These are phyloP conservation scores for Lyophyllum atratum DNA, from an alignment of 768 basidiomycete genomes.

Conservation along the genomic window DNA sequence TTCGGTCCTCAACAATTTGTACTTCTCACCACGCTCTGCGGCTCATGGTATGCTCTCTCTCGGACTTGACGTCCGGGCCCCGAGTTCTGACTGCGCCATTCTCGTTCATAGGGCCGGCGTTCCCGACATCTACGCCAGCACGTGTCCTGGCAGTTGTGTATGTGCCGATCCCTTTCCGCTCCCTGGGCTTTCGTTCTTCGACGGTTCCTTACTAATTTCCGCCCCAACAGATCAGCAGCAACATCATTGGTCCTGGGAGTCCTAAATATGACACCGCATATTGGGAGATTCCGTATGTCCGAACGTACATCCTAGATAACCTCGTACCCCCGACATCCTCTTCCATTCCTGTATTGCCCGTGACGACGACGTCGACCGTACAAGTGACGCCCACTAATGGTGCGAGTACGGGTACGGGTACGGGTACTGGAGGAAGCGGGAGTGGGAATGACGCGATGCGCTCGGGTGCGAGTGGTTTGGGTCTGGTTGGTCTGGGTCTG, in stretches of 20 bases:
- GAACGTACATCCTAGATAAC: constrained; percentile 49
- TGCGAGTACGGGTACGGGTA: not conserved
- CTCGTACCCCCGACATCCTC: not conserved
- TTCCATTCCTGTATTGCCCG: not conserved
- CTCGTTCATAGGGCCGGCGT: constrained; percentile 40
- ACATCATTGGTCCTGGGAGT: constrained; percentile 47
- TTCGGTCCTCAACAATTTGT: constrained; percentile 69
- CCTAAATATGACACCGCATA: constrained; percentile 51
- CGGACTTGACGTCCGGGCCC: not conserved
- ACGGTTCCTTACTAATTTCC: too few relatives aligned
- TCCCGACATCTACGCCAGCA: constrained; percentile 39
- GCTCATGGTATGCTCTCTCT: constrained; percentile 34
- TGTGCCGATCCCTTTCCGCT: constrained; percentile 14
- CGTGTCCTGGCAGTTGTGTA: constrained; percentile 46
- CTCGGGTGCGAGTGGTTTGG: too few relatives aligned
- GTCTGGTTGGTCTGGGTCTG: too few relatives aligned
- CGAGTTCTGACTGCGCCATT: not conserved
- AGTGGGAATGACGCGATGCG: not conserved
- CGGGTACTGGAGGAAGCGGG: too few relatives aligned
- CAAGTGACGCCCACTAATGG: not conserved
- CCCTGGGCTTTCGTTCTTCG: not conserved
- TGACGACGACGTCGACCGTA: not conserved
- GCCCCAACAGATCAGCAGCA: constrained; percentile 33
- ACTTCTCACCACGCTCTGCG: constrained; percentile 70
- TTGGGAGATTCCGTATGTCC: constrained; percentile 62